A percentile compares a stretch with the other conserved stretches of the same genome.
Conservation (phyloP, 169 alveolate genomes). For the Miamiensis avidus region DNA sequence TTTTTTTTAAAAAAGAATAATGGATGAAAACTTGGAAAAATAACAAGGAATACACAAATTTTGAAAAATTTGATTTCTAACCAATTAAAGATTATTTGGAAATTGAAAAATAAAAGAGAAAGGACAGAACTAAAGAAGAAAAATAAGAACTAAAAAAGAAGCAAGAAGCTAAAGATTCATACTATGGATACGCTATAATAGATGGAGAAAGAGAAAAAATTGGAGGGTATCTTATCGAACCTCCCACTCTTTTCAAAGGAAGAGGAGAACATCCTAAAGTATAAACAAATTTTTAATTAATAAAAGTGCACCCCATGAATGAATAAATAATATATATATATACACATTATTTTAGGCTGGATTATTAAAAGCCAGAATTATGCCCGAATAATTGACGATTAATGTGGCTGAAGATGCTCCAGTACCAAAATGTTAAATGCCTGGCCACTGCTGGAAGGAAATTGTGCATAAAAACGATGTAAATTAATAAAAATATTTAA, state of each 20-base stretch:
- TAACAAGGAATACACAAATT: conserved; percentile 52
- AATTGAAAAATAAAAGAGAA: conserved; percentile 75
- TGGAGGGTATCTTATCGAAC: conserved; percentile 94
- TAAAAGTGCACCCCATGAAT: too few species aligned
- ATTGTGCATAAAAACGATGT: conserved; percentile 92
- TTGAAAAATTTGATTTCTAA: conserved; percentile 91
- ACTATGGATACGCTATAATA: conserved; percentile 84
- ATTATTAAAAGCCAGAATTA: conserved; percentile 57
- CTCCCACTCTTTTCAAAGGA: conserved; percentile 99
- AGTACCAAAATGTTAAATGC: conserved; percentile 94
- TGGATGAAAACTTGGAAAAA: conserved; percentile 42
- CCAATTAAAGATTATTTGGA: conserved; percentile 88
- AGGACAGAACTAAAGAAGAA: conserved; percentile 81
- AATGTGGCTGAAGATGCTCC: conserved; percentile 95
- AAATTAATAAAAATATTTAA: too few species aligned
- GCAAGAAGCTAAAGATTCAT: conserved; percentile 66
- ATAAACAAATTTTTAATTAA: conserved; percentile 86
- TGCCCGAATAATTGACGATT: conserved; percentile 95
- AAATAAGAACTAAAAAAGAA: conserved; percentile 80
- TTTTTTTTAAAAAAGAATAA: neutral
- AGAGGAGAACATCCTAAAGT: conserved; percentile 99
- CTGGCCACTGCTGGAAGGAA: conserved; percentile 98
- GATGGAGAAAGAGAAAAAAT: conserved; percentile 93
- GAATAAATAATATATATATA: too few species aligned
- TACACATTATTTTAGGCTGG: conserved; percentile 16